phyloP scores from a whole-genome alignment of 176 grass and related monocot genomes.

The Themeda triandra region DNA sequence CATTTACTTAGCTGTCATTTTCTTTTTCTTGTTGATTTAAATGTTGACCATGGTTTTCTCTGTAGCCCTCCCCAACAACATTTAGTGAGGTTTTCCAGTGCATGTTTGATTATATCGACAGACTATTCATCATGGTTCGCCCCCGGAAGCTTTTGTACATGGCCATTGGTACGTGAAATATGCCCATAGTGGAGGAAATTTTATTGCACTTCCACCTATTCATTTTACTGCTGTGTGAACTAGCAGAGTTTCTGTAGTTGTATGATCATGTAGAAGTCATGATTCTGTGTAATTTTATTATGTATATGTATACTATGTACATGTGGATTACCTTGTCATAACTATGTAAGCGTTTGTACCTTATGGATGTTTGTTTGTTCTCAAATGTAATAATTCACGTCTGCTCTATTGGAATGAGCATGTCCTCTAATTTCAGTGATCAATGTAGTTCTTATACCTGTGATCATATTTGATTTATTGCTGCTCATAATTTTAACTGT shows the following conservation, averaged over 20 bases:
- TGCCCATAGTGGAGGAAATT: not conserved
- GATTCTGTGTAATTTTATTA: not conserved
- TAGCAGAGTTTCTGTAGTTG: not conserved
- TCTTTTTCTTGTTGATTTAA: not conserved
- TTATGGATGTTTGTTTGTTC: conserved; percentile 14
- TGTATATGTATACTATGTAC: too few relatives aligned
- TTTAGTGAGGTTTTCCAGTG: conserved; percentile 92
- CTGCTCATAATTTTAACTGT: conserved; percentile 21
- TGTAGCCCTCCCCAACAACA: conserved; percentile 82
- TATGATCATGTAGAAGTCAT: not conserved
- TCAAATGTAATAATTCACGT: not conserved
- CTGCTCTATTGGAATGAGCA: not conserved
- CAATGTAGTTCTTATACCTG: not conserved
- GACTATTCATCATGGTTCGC: conserved; percentile 91
- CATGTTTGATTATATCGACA: conserved; percentile 98
- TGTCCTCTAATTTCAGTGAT: not conserved
- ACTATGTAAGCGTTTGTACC: not conserved
- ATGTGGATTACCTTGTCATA: conserved; percentile 10
- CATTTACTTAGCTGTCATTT: not conserved
- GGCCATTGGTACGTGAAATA: conserved; percentile 78
- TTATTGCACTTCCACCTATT: not conserved
- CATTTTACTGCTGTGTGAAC: not conserved
- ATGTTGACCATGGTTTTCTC: conserved; percentile 6
- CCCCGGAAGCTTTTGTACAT: conserved; percentile 89
- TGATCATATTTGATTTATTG: conserved; percentile 5